Evolutionary conservation across 257 asterid genomes (phyloP).

Genomic region (Solanum bulbocastanum): DNA sequence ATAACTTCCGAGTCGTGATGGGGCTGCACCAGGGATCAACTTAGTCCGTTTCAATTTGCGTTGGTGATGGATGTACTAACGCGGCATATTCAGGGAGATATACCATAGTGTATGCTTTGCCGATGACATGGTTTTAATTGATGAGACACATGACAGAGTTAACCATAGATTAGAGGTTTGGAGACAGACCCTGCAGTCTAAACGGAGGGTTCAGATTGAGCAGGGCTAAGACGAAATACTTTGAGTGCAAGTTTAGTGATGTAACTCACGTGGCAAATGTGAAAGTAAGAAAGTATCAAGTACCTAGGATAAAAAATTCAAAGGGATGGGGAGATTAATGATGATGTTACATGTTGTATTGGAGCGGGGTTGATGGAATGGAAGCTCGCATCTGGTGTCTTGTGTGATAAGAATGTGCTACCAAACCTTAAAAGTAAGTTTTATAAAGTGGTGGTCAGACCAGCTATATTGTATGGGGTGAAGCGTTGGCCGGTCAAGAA

Average conservation of each 20-base stretch:
- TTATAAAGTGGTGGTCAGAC: neutral
- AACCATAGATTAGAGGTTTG: neutral
- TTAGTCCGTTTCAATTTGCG: neutral
- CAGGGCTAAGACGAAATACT: neutral
- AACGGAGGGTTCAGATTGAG: neutral
- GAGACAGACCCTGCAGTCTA: neutral
- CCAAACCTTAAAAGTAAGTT: neutral
- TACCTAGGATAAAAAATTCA: neutral
- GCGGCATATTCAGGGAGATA: neutral
- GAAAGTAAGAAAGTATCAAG: neutral
- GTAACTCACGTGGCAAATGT: neutral
- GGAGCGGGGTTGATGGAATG: neutral
- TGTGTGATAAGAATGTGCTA: neutral
- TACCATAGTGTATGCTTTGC: neutral
- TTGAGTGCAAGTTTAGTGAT: neutral
- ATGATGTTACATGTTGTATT: neutral
- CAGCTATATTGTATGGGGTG: neutral
- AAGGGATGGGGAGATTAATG: neutral
- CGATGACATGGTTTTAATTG: neutral
- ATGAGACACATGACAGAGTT: neutral
- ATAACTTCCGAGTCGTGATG: neutral
- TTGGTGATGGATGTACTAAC: neutral
- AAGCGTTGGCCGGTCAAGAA: neutral
- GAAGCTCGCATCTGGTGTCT: neutral
- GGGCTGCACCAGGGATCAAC: neutral